A percentile compares a stretch with the other conserved stretches of the same genome.
Conservation (phyloP, 768 basidiomycete species). For the Termitomyces sp. region DNA sequence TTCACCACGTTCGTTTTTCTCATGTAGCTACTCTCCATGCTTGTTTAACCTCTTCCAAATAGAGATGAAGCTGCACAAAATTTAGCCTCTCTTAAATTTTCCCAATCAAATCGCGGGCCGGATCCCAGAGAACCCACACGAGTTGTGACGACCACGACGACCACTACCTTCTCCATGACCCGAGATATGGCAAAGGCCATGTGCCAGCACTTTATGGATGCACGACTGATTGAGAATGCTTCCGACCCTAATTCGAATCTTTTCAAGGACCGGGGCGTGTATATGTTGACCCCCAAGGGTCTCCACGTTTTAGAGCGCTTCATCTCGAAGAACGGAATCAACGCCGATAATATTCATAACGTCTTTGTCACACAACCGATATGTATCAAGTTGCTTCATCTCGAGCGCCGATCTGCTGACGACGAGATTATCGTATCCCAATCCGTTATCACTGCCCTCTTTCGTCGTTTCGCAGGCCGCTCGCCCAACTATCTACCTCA, state of each 20-base stretch:
- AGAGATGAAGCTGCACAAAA: slow-evolving; percentile 96
- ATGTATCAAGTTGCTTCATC: slow-evolving; percentile 95
- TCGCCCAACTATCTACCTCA: slow-evolving; percentile 72
- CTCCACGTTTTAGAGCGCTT: slow-evolving; percentile 99
- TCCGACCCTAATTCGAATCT: slow-evolving; percentile 82
- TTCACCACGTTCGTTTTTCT: slow-evolving; percentile 81
- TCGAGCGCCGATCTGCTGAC: slow-evolving; percentile 88
- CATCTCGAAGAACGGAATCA: slow-evolving; percentile 99
- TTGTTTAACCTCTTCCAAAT: slow-evolving; percentile 13
- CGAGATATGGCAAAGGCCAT: slow-evolving; percentile 99
- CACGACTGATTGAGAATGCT: slow-evolving; percentile 95
- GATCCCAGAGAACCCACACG: slow-evolving; percentile 98
- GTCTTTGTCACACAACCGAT: slow-evolving; percentile 93
- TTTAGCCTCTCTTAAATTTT: slow-evolving; percentile 93
- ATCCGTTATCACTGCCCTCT: slow-evolving; percentile 90
- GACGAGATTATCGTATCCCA: slow-evolving; percentile 98
- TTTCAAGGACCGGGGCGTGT: slow-evolving; percentile 98
- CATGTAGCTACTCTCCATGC: slow-evolving; percentile 11
- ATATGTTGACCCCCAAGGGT: slow-evolving; percentile 94
- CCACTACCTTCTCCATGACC: slow-evolving; percentile 99
- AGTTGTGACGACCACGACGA: slow-evolving; percentile 98
- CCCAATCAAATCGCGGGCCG: slow-evolving; percentile 96
- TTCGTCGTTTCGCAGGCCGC: slow-evolving; percentile 92
- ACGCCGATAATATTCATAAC: slow-evolving; percentile 84
- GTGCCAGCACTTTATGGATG: slow-evolving; percentile 99